Evolutionary conservation across 345 rosid genomes (phyloP), one percentile per base, ranked within the genome.

Genomic region (Brassica juncea): DNA sequence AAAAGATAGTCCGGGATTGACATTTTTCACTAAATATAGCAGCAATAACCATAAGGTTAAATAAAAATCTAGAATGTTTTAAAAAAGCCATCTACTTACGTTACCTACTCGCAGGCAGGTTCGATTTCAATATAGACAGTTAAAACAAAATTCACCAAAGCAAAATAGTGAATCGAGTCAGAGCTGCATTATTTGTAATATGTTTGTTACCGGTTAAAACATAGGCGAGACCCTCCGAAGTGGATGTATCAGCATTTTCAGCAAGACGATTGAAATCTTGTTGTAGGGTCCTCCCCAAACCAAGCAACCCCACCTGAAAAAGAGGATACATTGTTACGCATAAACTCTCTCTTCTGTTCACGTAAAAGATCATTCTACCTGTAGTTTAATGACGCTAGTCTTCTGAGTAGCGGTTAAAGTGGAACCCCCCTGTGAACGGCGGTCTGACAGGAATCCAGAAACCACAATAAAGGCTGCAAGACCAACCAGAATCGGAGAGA

Each of bases 371-470:
- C 35, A 61, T 28, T 61, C 19, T 32, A 61, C 99, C 96, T 95
- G 99, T 75, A 95, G 90, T 87, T 95, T 91, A 66, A 95, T 76
- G 64, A 95, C 93, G 66, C 83, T 90, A 35, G 98, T 92, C 85
- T 85, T 92, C 77, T 89, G 91, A 8, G 89, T 84, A 74, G 87
- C 94, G 14, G 91, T 86, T 27, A 91, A 83, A 30, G 91, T 77
- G 61, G 88, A 85, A 32, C 82, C 86, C 8, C 82, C 86, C 8
- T 88, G 92, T 10, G 86, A 80, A 77, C 87, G 84, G 61, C 87
- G 84, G 61, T 94, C 97, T 2, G 97, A 94, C 16, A 94, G 86
- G 47, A 94, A 86, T 14, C 94, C 99, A 4, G 97, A 91, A 49
- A 94, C 97, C 86, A 91, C 74, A 79, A 92, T 79, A 83, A 91